These are phyloP conservation scores for Globisporangium ultimum DNA, from an alignment of 352 stramenopile species.

Conservation along the genomic window DNA sequence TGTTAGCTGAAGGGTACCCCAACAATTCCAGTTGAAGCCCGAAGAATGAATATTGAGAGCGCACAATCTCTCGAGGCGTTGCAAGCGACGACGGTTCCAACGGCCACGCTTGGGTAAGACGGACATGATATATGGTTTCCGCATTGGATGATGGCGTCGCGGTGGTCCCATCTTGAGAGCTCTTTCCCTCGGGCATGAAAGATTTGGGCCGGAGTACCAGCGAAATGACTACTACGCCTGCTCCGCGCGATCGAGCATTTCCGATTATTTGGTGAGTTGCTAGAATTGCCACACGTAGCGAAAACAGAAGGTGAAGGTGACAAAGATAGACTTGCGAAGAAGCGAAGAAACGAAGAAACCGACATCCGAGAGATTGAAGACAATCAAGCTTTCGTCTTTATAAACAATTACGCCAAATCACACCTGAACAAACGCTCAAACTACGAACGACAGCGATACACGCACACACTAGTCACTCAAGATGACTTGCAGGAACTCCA, in stretches of 20 bases:
- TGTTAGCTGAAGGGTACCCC: conserved; percentile 9
- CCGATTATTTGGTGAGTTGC: not conserved
- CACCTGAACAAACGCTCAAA: not conserved
- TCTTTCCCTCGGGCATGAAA: conserved; percentile 1
- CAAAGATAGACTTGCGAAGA: conserved; percentile 9
- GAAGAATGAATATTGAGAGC: conserved; percentile 28
- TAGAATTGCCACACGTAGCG: not conserved
- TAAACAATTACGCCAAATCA: conserved; percentile 1
- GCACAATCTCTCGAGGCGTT: not conserved
- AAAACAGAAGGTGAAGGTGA: not conserved
- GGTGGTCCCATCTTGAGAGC: conserved; percentile 1
- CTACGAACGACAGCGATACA: not conserved
- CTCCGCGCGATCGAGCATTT: not conserved
- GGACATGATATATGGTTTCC: conserved; percentile 34
- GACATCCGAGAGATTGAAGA: not conserved
- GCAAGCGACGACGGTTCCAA: not conserved
- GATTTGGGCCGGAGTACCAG: not conserved
- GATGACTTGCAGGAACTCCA: conserved; percentile 29
- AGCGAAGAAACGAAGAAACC: not conserved
- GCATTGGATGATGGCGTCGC: not conserved
- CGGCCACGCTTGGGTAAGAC: conserved; percentile 29
- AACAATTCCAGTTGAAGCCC: conserved; percentile 42
- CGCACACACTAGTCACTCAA: conserved; percentile 17
- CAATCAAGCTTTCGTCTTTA: conserved; percentile 1
- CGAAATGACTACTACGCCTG: not conserved